These are phyloP conservation scores for Dendrobium catenatum DNA, from an alignment of 106 monocot species.

Conservation along the genomic window DNA sequence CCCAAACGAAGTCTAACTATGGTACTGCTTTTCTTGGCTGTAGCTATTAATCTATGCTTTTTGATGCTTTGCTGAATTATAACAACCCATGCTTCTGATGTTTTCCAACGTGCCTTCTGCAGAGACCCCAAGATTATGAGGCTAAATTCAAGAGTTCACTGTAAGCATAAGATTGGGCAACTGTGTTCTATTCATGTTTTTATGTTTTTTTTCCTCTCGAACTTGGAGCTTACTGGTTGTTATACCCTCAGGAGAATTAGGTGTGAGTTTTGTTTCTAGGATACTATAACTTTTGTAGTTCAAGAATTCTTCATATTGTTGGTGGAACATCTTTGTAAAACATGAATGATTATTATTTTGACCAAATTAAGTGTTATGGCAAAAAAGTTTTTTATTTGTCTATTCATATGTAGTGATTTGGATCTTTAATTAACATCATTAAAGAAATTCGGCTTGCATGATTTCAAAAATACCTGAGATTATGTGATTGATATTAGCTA, in stretches of 20 bases:
- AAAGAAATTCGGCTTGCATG: too few relatives aligned
- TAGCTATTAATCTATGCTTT: background rate
- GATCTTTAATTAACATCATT: too few relatives aligned
- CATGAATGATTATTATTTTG: background rate
- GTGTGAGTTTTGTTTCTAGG: background rate
- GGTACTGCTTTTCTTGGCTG: too few relatives aligned
- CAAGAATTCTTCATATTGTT: background rate
- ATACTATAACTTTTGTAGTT: background rate
- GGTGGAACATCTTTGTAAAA: background rate
- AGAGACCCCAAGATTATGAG: constrained; percentile 4
- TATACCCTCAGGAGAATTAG: background rate
- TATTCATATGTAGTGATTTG: too few relatives aligned
- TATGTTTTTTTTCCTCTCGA: background rate
- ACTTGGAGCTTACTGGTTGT: background rate
- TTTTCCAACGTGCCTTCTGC: background rate
- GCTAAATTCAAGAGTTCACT: background rate
- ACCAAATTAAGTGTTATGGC: background rate
- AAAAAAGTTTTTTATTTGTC: background rate
- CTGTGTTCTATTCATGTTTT: background rate
- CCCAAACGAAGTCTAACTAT: too few relatives aligned
- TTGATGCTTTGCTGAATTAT: background rate
- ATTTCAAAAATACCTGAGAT: too few relatives aligned
- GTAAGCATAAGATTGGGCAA: background rate
- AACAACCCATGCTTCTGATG: background rate
- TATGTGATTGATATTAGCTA: too few relatives aligned